A percentile compares a stretch with the other conserved stretches of the same genome.
Evolutionary conservation across 192 early-diverging fungal species (phyloP).

Genomic region (Allomyces arbusculus): DNA sequence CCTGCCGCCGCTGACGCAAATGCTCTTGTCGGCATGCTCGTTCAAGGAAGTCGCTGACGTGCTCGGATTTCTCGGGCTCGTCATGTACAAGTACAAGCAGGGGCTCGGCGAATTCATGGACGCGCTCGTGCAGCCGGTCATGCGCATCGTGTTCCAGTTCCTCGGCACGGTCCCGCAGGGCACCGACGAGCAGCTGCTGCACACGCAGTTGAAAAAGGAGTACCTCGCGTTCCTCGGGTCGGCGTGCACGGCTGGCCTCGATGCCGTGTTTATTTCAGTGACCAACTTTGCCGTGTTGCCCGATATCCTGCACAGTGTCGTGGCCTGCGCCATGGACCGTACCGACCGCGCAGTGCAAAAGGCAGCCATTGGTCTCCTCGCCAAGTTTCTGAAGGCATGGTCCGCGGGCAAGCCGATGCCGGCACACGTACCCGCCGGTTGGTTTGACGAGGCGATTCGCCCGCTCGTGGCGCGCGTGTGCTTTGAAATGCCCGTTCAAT

Average conservation of each 20-base stretch:
- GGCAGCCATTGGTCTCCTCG: constrained; percentile 44
- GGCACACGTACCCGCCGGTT: constrained; percentile 1
- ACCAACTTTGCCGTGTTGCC: constrained; percentile 26
- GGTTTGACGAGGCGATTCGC: constrained; percentile 12
- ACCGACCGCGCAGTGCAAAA: constrained; percentile 39
- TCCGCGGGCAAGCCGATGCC: constrained; percentile 9
- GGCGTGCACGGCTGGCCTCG: constrained; percentile 62
- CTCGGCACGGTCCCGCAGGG: constrained; percentile 64
- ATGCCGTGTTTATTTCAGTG: constrained; percentile 49
- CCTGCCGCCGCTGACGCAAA: constrained; percentile 53
- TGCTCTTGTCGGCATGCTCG: constrained; percentile 49
- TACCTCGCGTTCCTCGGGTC: constrained; percentile 60
- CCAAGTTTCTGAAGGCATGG: constrained; percentile 46
- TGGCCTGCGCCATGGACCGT: constrained; percentile 39
- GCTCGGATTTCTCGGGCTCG: constrained; percentile 57
- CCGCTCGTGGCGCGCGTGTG: constrained; percentile 24
- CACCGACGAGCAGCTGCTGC: constrained; percentile 62
- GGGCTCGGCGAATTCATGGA: constrained; percentile 19
- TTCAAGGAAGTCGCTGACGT: constrained; percentile 66
- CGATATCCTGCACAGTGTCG: constrained; percentile 37
- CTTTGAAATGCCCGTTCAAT: constrained; percentile 62
- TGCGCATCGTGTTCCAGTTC: constrained; percentile 64
- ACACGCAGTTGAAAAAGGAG: constrained; percentile 56
- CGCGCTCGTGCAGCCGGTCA: constrained; percentile 56
- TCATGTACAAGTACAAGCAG: constrained; percentile 84